phyloP scores from a whole-genome alignment of 345 rosid species.

The Triadica sebifera region DNA sequence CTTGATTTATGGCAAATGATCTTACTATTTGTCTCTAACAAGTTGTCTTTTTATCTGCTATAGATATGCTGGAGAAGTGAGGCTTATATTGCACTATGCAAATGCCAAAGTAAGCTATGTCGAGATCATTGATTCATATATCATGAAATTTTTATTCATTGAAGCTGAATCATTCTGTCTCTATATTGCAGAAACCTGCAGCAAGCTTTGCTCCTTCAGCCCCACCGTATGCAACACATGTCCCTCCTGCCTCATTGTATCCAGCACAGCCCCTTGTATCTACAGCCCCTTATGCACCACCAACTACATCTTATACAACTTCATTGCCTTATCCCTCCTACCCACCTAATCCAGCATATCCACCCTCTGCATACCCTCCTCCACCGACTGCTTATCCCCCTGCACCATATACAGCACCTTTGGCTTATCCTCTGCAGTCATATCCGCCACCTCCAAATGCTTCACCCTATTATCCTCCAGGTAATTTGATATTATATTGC shows the following conservation, averaged over 20 bases:
- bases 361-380: slow-evolving; percentile 34
- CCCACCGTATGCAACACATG: slow-evolving; percentile 32
- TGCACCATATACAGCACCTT: slow-evolving; percentile 25
- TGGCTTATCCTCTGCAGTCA: slow-evolving; percentile 26
- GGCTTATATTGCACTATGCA: slow-evolving; percentile 62
- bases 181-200: slow-evolving; percentile 46
- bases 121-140: not conserved
- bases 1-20: not conserved
- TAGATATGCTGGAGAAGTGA: slow-evolving; percentile 84
- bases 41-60: slow-evolving; percentile 11
- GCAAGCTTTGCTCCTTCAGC: slow-evolving; percentile 40
- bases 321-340: slow-evolving; percentile 24
- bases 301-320: slow-evolving; percentile 22
- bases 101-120: slow-evolving; percentile 53
- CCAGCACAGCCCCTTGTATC: slow-evolving; percentile 22
- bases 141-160: not conserved
- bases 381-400: slow-evolving; percentile 22
- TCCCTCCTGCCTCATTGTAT: not conserved
- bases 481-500: slow-evolving; percentile 23
- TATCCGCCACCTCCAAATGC: slow-evolving; percentile 36
- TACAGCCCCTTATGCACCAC: slow-evolving; percentile 23
- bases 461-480: slow-evolving; percentile 54
- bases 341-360: slow-evolving; percentile 24
- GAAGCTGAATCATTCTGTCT: slow-evolving; percentile 1
- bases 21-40: not conserved